These are phyloP conservation scores for Nyctanthes arbortristis DNA, from an alignment of 257 asterid genomes.

Conservation along the genomic window DNA sequence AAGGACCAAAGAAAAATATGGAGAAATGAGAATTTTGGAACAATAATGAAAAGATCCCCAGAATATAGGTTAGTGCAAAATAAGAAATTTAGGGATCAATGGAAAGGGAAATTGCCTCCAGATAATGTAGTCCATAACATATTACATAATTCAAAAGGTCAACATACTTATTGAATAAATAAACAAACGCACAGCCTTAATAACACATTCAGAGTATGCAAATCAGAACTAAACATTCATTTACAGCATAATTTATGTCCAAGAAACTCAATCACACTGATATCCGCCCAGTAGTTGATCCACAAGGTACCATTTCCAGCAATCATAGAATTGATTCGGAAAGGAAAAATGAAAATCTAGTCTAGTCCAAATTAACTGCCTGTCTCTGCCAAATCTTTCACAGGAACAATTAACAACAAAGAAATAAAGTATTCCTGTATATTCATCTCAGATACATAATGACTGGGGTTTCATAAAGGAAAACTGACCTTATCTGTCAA, in stretches of 20 bases:
- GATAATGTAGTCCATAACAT: background rate
- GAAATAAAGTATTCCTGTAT: background rate
- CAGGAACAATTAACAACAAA: slow-evolving; percentile 1
- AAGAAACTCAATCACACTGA: background rate
- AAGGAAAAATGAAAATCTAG: background rate
- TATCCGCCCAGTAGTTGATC: slow-evolving; percentile 12
- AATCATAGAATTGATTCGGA: background rate
- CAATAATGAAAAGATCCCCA: slow-evolving; percentile 17
- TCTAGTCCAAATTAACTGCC: slow-evolving; percentile 2
- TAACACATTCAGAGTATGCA: background rate
- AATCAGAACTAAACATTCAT: background rate
- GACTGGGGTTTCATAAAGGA: slow-evolving; percentile 23
- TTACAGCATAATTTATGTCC: background rate
- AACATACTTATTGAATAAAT: background rate
- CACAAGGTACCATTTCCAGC: slow-evolving; percentile 17
- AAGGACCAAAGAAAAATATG: slow-evolving; percentile 6
- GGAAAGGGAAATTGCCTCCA: background rate
- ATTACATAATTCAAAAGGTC: background rate
- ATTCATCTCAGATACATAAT: slow-evolving; percentile 20
- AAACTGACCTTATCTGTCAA: slow-evolving; percentile 78
- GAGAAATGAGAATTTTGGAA: slow-evolving; percentile 4
- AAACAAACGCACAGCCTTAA: background rate
- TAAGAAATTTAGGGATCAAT: background rate
- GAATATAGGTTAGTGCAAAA: slow-evolving; percentile 13
- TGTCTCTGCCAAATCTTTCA: slow-evolving; percentile 5